Evolutionary conservation across 768 basidiomycete species (phyloP), one percentile per base, ranked within the genome.

Genomic region (Lactarius sp.): DNA sequence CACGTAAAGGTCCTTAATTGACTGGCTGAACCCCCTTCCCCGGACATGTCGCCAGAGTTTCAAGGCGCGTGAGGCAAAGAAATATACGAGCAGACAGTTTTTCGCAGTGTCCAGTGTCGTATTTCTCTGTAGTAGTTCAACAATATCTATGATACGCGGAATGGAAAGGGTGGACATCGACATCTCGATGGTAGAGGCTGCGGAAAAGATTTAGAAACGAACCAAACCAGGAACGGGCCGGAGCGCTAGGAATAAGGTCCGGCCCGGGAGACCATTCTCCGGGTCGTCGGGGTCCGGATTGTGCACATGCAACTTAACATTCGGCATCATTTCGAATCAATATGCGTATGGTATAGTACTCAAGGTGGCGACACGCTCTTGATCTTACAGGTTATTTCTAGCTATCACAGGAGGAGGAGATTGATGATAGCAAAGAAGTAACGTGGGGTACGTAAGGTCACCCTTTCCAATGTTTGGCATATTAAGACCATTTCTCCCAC

Each of bases 361-460:
- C 52, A 41, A 12, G 14, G 34, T 14, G 14, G 36, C 14, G 51
- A 42, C 39, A 12, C 49, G n/a, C 20, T n/a, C 50, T 39, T 42
- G 12, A 22, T 41, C 56, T 63, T 22, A 64, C 52, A 27, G 4
- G 37, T 22, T 16, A n/a, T 34, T 34, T 36, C 59, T 70, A 91
- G 90, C 77, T 92, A 68, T 82, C 85, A 69, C 84, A 85, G 61
- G 84, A 89, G 69, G 90, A 92, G 61, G 92, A 92, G 75, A 80
- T 76, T 56, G 86, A 89, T 55, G 86, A 90, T 64, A 79, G 80
- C 18, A 82, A 83, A 22, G 89, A 93, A 72, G 91, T 94, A 54
- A 90, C 89, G 41, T 92, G 90, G 91, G 91, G 91, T 90, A 64
- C 65, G 80, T 74, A 68, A 56, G 47, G 44, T 41, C 20, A 34